Conservation (phyloP, 2,329 filamentous ascomycete species). For the Colletotrichum sp. region DNA sequence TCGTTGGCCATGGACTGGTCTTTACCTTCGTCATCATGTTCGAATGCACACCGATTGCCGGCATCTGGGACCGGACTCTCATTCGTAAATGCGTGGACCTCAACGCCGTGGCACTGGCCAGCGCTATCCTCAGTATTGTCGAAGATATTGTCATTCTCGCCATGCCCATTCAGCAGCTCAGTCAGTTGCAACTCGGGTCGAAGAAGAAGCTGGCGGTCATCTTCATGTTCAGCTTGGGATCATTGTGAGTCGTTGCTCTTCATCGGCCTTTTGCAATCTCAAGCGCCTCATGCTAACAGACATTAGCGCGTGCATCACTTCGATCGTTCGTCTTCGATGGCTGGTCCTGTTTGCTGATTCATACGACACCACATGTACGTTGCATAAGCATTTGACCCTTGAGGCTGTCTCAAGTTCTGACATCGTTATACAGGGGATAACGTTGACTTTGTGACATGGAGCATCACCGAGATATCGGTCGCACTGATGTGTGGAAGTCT, state of each 20-base stretch:
- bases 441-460: slow-evolving; percentile 36
- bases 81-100: slow-evolving; percentile 10
- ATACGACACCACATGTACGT: slow-evolving; percentile 10
- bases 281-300: neutral
- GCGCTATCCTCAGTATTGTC: slow-evolving; percentile 20
- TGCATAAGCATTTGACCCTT: neutral
- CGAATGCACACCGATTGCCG: slow-evolving; percentile 20
- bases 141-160: slow-evolving; percentile 19
- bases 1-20: slow-evolving; percentile 21
- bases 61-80: slow-evolving; percentile 20
- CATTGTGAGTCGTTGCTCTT: slow-evolving; percentile 11
- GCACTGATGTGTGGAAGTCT: slow-evolving; percentile 49
- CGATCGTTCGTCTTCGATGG: slow-evolving; percentile 18
- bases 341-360: slow-evolving; percentile 5
- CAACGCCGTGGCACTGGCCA: slow-evolving; percentile 8
- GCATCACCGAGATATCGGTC: slow-evolving; percentile 31
- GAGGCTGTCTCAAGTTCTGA: neutral
- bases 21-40: slow-evolving; percentile 27
- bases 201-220: slow-evolving; percentile 19
- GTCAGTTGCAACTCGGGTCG: neutral
- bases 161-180: slow-evolving; percentile 19
- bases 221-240: slow-evolving; percentile 23
- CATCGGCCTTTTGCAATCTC: neutral
- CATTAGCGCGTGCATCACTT: slow-evolving; percentile 22
- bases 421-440: slow-evolving; percentile 24